Evolutionary conservation across 2,329 filamentous ascomycete genomes (phyloP).

Genomic region (Canariomyces notabilis): DNA sequence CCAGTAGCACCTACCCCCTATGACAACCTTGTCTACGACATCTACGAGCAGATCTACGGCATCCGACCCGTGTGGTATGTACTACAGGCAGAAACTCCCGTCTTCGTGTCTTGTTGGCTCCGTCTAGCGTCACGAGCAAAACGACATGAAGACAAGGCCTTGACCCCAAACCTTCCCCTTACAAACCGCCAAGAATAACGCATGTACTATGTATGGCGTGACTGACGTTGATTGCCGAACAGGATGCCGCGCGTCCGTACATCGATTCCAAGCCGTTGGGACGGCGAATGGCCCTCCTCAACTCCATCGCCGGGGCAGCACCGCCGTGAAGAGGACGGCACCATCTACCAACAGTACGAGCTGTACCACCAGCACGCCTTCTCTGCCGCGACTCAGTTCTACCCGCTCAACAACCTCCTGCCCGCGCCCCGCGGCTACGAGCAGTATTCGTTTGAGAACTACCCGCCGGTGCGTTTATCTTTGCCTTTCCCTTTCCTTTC

Average conservation of each 20-base stretch:
- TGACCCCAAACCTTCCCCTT: too few species aligned
- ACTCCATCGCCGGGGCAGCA: neutral
- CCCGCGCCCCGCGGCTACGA: neutral
- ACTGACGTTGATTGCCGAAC: too few species aligned
- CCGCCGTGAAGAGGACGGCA: neutral
- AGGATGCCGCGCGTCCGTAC: slow-evolving; percentile 1
- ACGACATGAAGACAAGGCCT: too few species aligned
- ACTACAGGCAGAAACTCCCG: too few species aligned
- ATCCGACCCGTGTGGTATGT: neutral
- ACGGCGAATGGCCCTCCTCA: neutral
- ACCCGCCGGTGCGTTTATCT: neutral
- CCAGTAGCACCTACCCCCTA: neutral
- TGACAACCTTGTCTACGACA: slow-evolving; percentile 1
- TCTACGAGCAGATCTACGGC: slow-evolving; percentile 12
- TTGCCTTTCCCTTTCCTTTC: neutral
- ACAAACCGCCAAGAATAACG: too few species aligned
- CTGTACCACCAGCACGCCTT: neutral
- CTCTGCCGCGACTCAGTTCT: neutral
- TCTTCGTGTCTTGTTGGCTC: too few species aligned
- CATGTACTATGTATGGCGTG: too few species aligned
- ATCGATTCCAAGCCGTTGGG: slow-evolving; percentile 7
- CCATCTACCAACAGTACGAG: neutral
- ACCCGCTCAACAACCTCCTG: neutral
- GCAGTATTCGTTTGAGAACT: neutral
- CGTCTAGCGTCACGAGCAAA: too few species aligned